These are phyloP conservation scores for Botrytis fabae DNA, from an alignment of 2,329 filamentous ascomycete species.

Conservation along the genomic window DNA sequence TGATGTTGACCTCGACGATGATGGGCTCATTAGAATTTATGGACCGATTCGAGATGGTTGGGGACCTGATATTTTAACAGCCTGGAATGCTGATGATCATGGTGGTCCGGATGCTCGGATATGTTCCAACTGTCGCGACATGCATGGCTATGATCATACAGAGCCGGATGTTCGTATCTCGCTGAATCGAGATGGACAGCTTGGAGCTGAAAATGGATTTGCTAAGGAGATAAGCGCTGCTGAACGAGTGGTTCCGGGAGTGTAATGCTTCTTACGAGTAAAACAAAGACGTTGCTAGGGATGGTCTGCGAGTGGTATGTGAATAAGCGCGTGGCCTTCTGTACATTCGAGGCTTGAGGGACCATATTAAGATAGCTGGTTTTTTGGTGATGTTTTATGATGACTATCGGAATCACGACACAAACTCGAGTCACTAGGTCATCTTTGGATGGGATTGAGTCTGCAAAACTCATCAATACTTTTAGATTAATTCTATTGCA, in stretches of 20 bases:
- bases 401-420: not conserved
- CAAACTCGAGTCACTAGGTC: not conserved
- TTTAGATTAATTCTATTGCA: not conserved
- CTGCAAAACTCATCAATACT: not conserved
- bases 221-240: not conserved
- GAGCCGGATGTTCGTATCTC: too few relatives aligned
- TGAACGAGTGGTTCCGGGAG: not conserved
- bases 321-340: not conserved
- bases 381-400: not conserved
- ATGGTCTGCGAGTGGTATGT: too few relatives aligned
- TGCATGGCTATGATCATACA: not conserved
- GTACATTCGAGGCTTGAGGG: not conserved
- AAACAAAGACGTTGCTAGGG: too few relatives aligned
- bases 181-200: not conserved
- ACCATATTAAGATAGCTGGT: too few relatives aligned
- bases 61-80: not conserved
- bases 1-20: not conserved
- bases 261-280: too few relatives aligned
- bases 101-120: not conserved
- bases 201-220: not conserved
- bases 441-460: not conserved
- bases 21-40: not conserved
- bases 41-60: not conserved
- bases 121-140: not conserved
- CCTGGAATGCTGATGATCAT: not conserved